A percentile compares a stretch with the other conserved stretches of the same genome.
These are phyloP conservation scores for Mesembryanthemum crystallinum DNA, from an alignment of 148 eudicot species.

Conservation along the genomic window DNA sequence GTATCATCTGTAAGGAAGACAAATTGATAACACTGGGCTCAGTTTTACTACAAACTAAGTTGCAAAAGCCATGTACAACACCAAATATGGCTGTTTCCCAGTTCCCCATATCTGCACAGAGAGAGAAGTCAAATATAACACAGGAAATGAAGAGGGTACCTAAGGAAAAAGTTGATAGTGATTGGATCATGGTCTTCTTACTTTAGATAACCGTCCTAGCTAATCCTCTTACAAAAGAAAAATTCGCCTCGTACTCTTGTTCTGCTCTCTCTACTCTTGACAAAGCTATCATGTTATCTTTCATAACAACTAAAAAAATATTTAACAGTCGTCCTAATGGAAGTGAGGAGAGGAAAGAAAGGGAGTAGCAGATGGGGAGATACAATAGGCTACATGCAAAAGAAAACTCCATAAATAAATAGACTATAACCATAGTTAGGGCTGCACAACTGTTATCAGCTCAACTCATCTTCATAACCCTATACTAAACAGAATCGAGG, in stretches of 20 bases:
- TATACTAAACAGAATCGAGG: not conserved
- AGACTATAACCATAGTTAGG: not conserved
- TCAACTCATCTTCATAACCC: not conserved
- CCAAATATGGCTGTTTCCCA: too few relatives aligned
- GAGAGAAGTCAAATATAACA: too few relatives aligned
- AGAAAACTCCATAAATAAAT: not conserved
- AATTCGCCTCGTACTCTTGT: not conserved
- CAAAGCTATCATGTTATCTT: not conserved
- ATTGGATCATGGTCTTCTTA: too few relatives aligned
- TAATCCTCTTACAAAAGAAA: not conserved
- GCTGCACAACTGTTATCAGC: not conserved
- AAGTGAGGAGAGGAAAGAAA: not conserved
- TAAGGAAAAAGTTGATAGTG: too few relatives aligned
- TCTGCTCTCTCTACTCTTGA: not conserved
- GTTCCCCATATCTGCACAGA: too few relatives aligned
- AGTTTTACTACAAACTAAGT: too few relatives aligned
- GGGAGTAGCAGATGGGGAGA: too few relatives aligned
- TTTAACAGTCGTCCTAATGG: not conserved
- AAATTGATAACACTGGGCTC: too few relatives aligned
- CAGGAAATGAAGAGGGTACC: too few relatives aligned
- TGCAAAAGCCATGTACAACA: too few relatives aligned
- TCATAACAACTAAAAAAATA: too few relatives aligned
- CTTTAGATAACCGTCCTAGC: not conserved
- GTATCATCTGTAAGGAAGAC: too few relatives aligned
- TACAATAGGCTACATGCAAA: not conserved